Evolutionary conservation across 1,284 basidiomycete genomes (phyloP), one percentile per base, ranked within the genome.

Genomic region (Melanopsichium pennsylvanicum): DNA sequence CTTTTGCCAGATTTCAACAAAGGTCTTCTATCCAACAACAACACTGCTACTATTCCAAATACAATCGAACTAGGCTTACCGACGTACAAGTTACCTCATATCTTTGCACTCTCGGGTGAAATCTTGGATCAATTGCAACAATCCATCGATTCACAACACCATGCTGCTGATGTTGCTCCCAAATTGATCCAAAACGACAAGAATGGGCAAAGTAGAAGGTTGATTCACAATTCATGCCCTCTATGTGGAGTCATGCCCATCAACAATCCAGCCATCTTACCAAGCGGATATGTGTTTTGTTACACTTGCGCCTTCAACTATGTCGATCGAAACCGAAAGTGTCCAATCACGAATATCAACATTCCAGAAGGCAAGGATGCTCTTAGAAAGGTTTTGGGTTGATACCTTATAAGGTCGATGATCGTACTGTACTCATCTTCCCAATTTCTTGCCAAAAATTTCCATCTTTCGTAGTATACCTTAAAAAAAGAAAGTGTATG

Each of bases 241-340:
- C 82, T 97, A 26, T 97, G 94, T 82, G 85, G 85, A 33, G 85
- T 86, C 26, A 42, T 75, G 18, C 81, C 83, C 43, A 88, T 96
- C 56, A 88, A 87, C 78, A 97, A 97, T 79, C 90, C 94, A 27
- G 94, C 92, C 15, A 90, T 92, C 22, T 82, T 97, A 36, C 91
- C 93, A 9, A 91, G 89, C 25, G 94, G 96, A 38, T 97, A 94
- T 85, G 92, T 97, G 8, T 95, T 92, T 78, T 97, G 95, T 83
- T 98, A 96, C 82, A 88, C 90, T 35, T 97, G 95, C 82, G 89
- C 90, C 46, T 89, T 90, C 84, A 88, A 89, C 57, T 87, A 92
- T 72, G 88, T 97, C 40, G 87, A 91, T 80, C 87, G 88, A 76
- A 83, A 88, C 57, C 87, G 88, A 26, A 85, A 83, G 75, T 97